Conservation (phyloP, 2,329 filamentous ascomycete species). For the Microsporum audouinii region DNA sequence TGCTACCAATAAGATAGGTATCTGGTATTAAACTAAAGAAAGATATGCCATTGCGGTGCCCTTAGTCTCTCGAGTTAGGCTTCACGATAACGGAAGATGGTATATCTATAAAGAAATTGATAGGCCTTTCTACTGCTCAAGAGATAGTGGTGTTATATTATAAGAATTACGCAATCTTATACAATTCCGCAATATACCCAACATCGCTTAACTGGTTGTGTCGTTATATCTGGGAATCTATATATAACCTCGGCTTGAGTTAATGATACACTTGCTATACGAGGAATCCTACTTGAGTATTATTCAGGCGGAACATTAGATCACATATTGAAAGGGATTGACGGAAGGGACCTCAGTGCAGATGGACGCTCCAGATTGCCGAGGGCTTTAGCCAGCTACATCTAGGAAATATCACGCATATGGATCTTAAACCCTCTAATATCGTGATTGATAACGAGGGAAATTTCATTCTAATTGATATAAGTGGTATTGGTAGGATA, state of each 20-base stretch:
- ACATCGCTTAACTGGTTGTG: neutral
- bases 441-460: constrained; percentile 13
- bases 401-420: constrained; percentile 9
- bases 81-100: neutral
- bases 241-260: neutral
- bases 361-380: constrained; percentile 13
- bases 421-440: constrained; percentile 18
- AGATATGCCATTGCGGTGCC: neutral
- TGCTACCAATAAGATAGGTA: neutral
- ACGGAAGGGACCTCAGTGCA: neutral
- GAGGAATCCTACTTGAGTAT: constrained; percentile 16
- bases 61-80: neutral
- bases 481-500: constrained; percentile 13
- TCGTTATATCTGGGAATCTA: neutral
- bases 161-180: constrained; percentile 4
- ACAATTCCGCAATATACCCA: neutral
- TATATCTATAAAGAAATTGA: constrained; percentile 7
- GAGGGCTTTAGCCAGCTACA: constrained; percentile 12
- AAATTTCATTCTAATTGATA: constrained; percentile 17
- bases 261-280: constrained; percentile 2
- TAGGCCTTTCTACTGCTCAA: constrained; percentile 5
- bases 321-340: neutral
- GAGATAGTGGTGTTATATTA: constrained; percentile 1
- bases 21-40: neutral
- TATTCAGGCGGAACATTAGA: constrained; percentile 9